Percentiles rank a stretch among this genome's conserved stretches.
phyloP scores from a whole-genome alignment of 2,329 filamentous ascomycete species.

The Tolypocladium sp. region DNA sequence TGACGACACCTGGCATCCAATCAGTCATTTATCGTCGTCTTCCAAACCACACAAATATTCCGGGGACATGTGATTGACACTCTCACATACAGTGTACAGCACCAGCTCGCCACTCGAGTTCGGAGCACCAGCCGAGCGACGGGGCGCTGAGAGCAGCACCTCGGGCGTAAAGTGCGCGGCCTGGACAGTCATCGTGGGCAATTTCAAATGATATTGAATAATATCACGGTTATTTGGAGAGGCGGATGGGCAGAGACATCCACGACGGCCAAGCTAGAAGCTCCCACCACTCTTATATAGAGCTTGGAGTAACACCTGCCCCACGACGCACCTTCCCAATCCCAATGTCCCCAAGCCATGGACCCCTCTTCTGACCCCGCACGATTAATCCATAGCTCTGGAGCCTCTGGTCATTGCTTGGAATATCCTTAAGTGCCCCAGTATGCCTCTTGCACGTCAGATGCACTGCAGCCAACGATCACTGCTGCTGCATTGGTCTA shows the following conservation, averaged over 20 bases:
- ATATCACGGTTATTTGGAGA: neutral
- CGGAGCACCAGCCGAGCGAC: constrained; percentile 61
- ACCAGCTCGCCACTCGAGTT: constrained; percentile 56
- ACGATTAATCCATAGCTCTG: neutral
- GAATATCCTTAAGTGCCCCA: too few species aligned
- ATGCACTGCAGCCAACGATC: too few species aligned
- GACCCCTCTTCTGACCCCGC: neutral
- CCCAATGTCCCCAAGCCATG: neutral
- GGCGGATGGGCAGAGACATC: neutral
- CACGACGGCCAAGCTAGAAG: neutral
- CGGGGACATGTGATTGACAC: too few species aligned
- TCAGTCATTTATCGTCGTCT: neutral
- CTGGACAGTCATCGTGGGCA: constrained; percentile 53
- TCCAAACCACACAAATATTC: neutral
- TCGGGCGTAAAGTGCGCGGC: constrained; percentile 67
- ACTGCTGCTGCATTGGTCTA: too few species aligned
- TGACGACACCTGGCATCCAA: constrained; percentile 44
- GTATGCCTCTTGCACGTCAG: too few species aligned
- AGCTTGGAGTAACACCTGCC: neutral
- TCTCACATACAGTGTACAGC: constrained; percentile 49
- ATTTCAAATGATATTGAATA: neutral
- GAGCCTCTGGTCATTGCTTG: neutral
- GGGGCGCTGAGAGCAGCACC: constrained; percentile 67
- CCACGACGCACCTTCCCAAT: neutral
- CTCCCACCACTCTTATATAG: neutral